Evolutionary conservation across 805 yeast genomes (phyloP).

Genomic region (Barnettozyma salicaria): DNA sequence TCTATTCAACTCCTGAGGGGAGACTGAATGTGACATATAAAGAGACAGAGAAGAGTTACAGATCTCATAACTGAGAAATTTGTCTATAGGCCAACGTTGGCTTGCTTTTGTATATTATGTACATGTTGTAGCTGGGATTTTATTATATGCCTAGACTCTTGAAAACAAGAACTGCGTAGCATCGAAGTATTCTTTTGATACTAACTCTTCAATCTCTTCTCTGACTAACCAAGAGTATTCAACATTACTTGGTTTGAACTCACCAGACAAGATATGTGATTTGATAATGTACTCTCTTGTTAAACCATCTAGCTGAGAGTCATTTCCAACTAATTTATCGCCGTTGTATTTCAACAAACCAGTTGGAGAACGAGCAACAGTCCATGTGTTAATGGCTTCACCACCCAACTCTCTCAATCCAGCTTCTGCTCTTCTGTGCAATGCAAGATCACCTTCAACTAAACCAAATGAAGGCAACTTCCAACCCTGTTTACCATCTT

Average conservation of each 20-base stretch:
- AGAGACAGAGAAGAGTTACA: background rate
- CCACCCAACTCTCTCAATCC: slow-evolving; percentile 75
- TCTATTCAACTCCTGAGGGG: slow-evolving; percentile 26
- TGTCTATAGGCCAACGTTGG: no score
- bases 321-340: slow-evolving; percentile 19
- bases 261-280: slow-evolving; percentile 84
- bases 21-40: slow-evolving; percentile 9
- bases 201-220: slow-evolving; percentile 59
- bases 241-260: slow-evolving; percentile 41
- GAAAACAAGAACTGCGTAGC: slow-evolving; percentile 40
- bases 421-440: slow-evolving; percentile 68
- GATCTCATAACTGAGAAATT: no score
- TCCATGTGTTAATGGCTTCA: slow-evolving; percentile 71
- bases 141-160: slow-evolving; percentile 19
- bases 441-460: slow-evolving; percentile 34
- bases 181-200: slow-evolving; percentile 48
- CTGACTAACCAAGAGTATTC: slow-evolving; percentile 81
- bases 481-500: slow-evolving; percentile 50
- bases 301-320: slow-evolving; percentile 18
- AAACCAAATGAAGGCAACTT: slow-evolving; percentile 67
- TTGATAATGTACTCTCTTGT: slow-evolving; percentile 68
- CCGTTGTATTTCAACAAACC: slow-evolving; percentile 47
- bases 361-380: slow-evolving; percentile 86
- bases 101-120: no score
- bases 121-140: slow-evolving; percentile 1